These are phyloP conservation scores for Rubia yunnanensis DNA, from an alignment of 257 asterid species.

Conservation along the genomic window DNA sequence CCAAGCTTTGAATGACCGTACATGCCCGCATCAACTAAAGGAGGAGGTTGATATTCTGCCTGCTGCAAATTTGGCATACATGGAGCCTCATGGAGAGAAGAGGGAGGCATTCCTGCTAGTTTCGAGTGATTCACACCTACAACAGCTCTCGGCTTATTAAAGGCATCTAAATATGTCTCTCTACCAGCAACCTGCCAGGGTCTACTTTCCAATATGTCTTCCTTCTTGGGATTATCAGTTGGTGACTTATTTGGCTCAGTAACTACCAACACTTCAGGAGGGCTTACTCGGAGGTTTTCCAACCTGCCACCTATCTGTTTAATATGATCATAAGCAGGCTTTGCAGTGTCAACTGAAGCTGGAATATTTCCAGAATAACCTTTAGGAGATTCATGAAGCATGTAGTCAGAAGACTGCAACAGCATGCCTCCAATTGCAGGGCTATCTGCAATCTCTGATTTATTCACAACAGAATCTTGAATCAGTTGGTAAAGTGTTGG, in stretches of 20 bases:
- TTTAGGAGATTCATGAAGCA: constrained; percentile 44
- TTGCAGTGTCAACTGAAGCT: constrained; percentile 31
- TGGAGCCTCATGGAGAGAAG: constrained; percentile 17
- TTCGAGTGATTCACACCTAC: constrained; percentile 7
- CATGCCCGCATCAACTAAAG: constrained; percentile 26
- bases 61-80: constrained; percentile 20
- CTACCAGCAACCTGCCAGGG: constrained; percentile 25
- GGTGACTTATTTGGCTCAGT: constrained; percentile 31
- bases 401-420: constrained; percentile 37
- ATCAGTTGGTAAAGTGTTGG: constrained; percentile 51
- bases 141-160: constrained; percentile 7
- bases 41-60: constrained; percentile 34
- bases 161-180: constrained; percentile 21
- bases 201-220: constrained; percentile 23
- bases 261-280: constrained; percentile 37
- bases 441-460: constrained; percentile 36
- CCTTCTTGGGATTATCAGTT: constrained; percentile 28
- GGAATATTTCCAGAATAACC: constrained; percentile 35
- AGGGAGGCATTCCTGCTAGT: constrained; percentile 13
- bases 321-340: constrained; percentile 40
- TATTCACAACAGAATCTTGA: constrained; percentile 33
- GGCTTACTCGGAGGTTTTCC: constrained; percentile 51
- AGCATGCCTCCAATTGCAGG: constrained; percentile 28
- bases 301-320: constrained; percentile 59
- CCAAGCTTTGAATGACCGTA: constrained; percentile 26